Percentiles rank a stretch among this genome's conserved stretches.
phyloP scores from a whole-genome alignment of 1,139 yeast genomes.

The Kluyveromyces sp. region DNA sequence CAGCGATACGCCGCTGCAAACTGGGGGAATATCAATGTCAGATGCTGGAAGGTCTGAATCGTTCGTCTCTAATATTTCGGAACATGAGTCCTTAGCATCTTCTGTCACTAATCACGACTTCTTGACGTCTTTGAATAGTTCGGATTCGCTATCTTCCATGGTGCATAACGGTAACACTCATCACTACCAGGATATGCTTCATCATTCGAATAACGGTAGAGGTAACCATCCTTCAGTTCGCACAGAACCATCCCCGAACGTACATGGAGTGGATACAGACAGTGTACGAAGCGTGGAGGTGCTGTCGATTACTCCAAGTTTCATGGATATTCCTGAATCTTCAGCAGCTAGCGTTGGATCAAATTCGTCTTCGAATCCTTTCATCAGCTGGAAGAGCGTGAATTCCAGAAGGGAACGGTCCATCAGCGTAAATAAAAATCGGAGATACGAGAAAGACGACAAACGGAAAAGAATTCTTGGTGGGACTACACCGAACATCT shows the following conservation, averaged over 20 bases:
- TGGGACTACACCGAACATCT: constrained; percentile 3
- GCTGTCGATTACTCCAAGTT: constrained; percentile 34
- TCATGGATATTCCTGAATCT: constrained; percentile 32
- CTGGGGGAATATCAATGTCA: not conserved
- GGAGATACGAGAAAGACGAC: constrained; percentile 14
- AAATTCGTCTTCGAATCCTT: constrained; percentile 1
- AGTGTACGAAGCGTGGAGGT: constrained; percentile 34
- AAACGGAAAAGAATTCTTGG: constrained; percentile 9
- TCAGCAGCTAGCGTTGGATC: constrained; percentile 3
- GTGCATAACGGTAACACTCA: constrained; percentile 4
- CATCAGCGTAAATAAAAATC: constrained; percentile 25
- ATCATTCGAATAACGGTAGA: constrained; percentile 4
- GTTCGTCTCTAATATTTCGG: constrained; percentile 5
- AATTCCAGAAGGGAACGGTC: constrained; percentile 18
- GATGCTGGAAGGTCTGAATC: constrained; percentile 5
- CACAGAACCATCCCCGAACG: constrained; percentile 12
- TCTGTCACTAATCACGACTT: not conserved
- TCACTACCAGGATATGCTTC: constrained; percentile 10
- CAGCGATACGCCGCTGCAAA: not conserved
- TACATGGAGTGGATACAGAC: constrained; percentile 18
- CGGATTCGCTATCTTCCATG: constrained; percentile 9
- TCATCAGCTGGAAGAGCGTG: constrained; percentile 6
- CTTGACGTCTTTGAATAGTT: constrained; percentile 6
- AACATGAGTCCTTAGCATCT: constrained; percentile 3
- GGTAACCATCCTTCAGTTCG: constrained; percentile 5